phyloP scores from a whole-genome alignment of 257 asterid species.

The Scutellaria minor region DNA sequence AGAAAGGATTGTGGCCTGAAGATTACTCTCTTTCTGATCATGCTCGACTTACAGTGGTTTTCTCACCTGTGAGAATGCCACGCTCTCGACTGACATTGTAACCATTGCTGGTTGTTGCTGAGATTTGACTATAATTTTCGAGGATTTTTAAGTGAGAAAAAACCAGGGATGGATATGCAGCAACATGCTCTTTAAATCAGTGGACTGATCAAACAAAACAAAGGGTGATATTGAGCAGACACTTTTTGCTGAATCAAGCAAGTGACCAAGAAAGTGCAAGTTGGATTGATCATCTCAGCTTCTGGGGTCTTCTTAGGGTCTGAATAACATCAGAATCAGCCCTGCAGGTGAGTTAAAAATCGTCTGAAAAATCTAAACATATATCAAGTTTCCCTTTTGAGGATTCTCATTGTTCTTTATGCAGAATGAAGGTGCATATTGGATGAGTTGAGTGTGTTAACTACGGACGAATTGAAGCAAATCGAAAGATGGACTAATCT shows the following conservation, averaged over 20 bases:
- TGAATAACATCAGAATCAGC: neutral
- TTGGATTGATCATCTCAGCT: neutral
- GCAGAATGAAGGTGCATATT: neutral
- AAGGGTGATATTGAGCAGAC: neutral
- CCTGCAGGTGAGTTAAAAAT: conserved; percentile 1
- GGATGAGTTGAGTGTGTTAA: neutral
- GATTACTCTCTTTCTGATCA: conserved; percentile 95
- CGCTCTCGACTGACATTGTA: conserved; percentile 56
- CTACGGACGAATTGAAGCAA: neutral
- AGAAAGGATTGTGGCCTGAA: conserved; percentile 94
- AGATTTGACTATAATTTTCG: neutral
- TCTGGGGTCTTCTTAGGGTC: neutral
- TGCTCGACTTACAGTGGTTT: conserved; percentile 87
- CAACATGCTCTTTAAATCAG: neutral
- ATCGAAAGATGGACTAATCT: neutral
- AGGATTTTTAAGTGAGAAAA: neutral
- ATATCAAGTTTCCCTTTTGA: neutral
- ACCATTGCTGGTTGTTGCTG: neutral
- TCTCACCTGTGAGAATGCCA: conserved; percentile 88
- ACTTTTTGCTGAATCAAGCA: neutral
- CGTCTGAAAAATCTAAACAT: neutral
- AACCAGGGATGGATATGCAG: neutral
- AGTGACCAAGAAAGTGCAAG: neutral
- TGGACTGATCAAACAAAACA: neutral
- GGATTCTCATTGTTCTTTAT: neutral